phyloP scores from a whole-genome alignment of 2,329 filamentous ascomycete species.

The Neofusicoccum cordaticola region DNA sequence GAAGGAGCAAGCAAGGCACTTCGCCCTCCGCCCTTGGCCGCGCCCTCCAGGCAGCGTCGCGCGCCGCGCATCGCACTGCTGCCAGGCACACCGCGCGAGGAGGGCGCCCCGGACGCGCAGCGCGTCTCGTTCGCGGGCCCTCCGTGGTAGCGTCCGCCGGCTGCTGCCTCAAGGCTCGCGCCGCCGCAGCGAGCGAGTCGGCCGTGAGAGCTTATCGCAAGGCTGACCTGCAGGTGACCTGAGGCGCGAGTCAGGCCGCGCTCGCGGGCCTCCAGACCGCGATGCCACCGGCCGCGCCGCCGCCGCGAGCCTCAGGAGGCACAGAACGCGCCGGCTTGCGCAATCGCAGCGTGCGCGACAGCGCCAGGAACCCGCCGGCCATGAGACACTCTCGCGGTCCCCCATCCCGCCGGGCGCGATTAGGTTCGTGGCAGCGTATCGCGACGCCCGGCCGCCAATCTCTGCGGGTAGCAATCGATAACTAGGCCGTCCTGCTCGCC shows the following conservation, averaged over 20 bases:
- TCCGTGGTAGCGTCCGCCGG: not conserved
- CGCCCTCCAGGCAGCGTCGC: not conserved
- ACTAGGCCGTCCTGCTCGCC: too few relatives aligned
- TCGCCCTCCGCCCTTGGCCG: not conserved
- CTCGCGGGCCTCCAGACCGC: constrained; percentile 1
- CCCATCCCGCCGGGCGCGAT: not conserved
- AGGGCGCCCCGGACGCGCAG: too few relatives aligned
- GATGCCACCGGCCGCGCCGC: not conserved
- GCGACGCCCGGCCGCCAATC: not conserved
- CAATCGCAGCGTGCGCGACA: not conserved
- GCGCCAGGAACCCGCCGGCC: not conserved
- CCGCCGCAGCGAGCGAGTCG: not conserved
- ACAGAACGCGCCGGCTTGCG: not conserved
- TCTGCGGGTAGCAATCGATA: not conserved
- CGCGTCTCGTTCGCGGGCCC: too few relatives aligned
- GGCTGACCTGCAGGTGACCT: constrained; percentile 1
- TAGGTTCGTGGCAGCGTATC: not conserved
- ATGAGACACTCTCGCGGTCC: not conserved
- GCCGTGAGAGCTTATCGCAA: constrained; percentile 6
- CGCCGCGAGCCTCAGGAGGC: not conserved
- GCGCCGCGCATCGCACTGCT: not conserved
- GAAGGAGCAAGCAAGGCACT: not conserved
- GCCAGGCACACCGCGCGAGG: not conserved
- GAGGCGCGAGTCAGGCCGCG: not conserved
- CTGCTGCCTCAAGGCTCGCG: constrained; percentile 4